Base-by-base conservation (phyloP, 2,329 filamentous ascomycete genomes). In the Tothia fuscella region DNA sequence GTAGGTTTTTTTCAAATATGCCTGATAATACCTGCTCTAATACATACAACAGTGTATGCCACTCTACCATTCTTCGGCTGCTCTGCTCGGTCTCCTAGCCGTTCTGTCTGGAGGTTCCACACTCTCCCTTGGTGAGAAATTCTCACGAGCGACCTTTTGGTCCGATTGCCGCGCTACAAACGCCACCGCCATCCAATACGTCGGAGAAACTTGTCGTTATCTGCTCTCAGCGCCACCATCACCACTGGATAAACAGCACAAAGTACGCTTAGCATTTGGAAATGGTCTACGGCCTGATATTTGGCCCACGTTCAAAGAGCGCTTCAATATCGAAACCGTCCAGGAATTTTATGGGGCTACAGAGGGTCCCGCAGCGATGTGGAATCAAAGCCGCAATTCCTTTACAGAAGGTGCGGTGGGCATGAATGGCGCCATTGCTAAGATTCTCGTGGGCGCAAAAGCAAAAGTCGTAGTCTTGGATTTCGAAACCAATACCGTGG, bases 201-300 rank as follows among this genome's bases (percentile, higher is more conserved):
- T 93, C 12, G 86, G 86, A 40, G 86, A 93, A 59, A 89, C 84
- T 1, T 80, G 85, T 48, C 79, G 86, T 5, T 93, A 93, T 57
- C 71, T 93, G 3, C 69, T 93, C 9, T 71, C 81, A 0, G 75
- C 77, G 0, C 73, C 70, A 3, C 63, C 80, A 2, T 67, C 74
- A 0, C 69, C 80, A 42, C 66, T 86, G 26, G 87, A 93, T 59
- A 74, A 70, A 50, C 72, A 78, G 48, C 81, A 93, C 63, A 70
- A 66, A 0, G 74, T 93, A n/a, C 76, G 77, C 5, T 52, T 80
- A 3, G 85, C 84, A 0, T 83, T 89, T 49, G 87, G 87, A 16
- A 94, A 94, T 54, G 87, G 87, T 2, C 66, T 93, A 16, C 74
- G 87, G 0, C 85, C 86, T 0, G 86, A 93, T 52, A 76, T 93